These are phyloP conservation scores for Lophiostoma macrostomum DNA, from an alignment of 495 filamentous ascomycete species.

Conservation along the genomic window DNA sequence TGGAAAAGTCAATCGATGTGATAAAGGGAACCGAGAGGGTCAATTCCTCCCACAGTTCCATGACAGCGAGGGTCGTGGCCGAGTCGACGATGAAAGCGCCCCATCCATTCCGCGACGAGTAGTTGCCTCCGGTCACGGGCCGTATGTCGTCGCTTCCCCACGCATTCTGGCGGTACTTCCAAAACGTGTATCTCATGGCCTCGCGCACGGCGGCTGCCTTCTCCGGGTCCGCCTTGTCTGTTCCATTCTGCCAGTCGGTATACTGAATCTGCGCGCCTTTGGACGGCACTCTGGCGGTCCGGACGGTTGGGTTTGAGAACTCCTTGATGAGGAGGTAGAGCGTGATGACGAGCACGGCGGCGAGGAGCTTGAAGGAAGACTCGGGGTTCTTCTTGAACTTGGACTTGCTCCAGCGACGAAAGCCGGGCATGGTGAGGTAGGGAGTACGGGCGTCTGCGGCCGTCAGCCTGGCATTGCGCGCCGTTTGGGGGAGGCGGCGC, in stretches of 20 bases:
- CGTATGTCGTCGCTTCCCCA: conserved; percentile 39
- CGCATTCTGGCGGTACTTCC: conserved; percentile 31
- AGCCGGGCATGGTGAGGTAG: conserved; percentile 28
- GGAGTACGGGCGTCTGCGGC: too few species aligned
- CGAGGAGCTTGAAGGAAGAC: conserved; percentile 37
- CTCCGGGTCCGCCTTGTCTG: conserved; percentile 22
- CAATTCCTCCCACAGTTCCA: conserved; percentile 40
- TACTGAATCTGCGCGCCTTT: conserved; percentile 27
- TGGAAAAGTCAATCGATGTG: conserved; percentile 34
- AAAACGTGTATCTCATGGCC: conserved; percentile 38
- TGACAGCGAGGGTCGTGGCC: conserved; percentile 37
- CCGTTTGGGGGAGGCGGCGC: conserved; percentile 4
- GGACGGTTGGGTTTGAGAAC: conserved; percentile 21
- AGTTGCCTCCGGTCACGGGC: conserved; percentile 32
- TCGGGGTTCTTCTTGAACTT: conserved; percentile 32
- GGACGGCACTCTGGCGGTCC: not conserved
- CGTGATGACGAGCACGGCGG: conserved; percentile 35
- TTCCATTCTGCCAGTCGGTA: conserved; percentile 27
- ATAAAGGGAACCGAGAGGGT: conserved; percentile 33
- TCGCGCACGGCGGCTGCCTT: conserved; percentile 28
- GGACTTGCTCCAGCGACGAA: conserved; percentile 33
- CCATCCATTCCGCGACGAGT: conserved; percentile 37
- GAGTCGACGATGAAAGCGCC: conserved; percentile 41
- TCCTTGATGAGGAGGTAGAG: conserved; percentile 37
- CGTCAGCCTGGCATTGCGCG: too few species aligned